phyloP scores from a whole-genome alignment of 495 filamentous ascomycete genomes.

The Penicillium waksmanii region DNA sequence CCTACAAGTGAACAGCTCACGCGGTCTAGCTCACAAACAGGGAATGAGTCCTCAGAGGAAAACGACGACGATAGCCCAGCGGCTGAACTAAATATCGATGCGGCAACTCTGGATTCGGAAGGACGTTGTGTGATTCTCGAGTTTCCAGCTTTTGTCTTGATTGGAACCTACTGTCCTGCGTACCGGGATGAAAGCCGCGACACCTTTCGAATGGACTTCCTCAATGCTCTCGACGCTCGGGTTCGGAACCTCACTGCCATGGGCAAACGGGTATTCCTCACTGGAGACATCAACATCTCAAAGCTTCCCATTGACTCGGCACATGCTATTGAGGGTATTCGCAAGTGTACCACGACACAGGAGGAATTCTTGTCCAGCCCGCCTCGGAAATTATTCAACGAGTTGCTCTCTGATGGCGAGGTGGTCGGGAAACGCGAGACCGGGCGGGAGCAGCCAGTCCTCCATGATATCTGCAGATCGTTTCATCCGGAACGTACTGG shows the following conservation, averaged over 20 bases:
- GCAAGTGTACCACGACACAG: conserved; percentile 66
- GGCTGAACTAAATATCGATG: conserved; percentile 57
- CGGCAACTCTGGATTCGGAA: conserved; percentile 79
- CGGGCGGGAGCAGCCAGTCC: conserved; percentile 70
- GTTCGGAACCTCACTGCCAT: conserved; percentile 80
- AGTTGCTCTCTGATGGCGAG: conserved; percentile 72
- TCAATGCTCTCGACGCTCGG: conserved; percentile 77
- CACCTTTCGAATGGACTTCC: conserved; percentile 79
- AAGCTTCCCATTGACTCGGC: conserved; percentile 75
- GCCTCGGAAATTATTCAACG: conserved; percentile 82
- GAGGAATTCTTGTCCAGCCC: conserved; percentile 75
- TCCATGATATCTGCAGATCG: conserved; percentile 84
- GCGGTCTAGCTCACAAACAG: conserved; percentile 20
- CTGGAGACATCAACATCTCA: conserved; percentile 90
- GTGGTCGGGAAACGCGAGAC: conserved; percentile 72
- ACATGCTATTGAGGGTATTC: conserved; percentile 66
- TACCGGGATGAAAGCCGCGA: conserved; percentile 83
- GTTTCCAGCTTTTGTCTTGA: conserved; percentile 91
- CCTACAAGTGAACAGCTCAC: conserved; percentile 68
- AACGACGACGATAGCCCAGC: conserved; percentile 2
- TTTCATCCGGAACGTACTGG: conserved; percentile 79
- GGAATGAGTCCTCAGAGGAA: conserved; percentile 9
- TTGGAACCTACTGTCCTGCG: conserved; percentile 89
- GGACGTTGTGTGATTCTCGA: conserved; percentile 92
- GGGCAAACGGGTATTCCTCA: conserved; percentile 81